Evolutionary conservation across 495 filamentous ascomycete genomes (phyloP).

Genomic region (Hypoxylon perforatum): DNA sequence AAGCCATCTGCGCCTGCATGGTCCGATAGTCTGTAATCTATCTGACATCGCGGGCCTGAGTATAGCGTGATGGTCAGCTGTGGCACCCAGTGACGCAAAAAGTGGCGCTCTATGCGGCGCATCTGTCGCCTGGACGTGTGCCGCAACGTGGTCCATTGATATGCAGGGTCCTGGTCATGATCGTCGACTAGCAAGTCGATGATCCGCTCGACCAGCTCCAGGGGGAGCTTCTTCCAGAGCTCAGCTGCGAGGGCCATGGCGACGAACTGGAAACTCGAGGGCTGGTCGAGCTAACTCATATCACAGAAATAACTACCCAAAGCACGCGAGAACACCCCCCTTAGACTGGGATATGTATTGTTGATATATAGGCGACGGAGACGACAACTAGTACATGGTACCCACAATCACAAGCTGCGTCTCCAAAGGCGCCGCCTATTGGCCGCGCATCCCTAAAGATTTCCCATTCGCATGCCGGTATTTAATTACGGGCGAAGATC

Average conservation of each 20-base stretch:
- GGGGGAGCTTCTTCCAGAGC: constrained; percentile 32
- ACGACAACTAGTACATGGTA: constrained; percentile 1
- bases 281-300: constrained; percentile 10
- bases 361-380: constrained; percentile 28
- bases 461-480: constrained; percentile 29
- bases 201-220: constrained; percentile 37
- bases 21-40: constrained; percentile 28
- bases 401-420: constrained; percentile 15
- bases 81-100: constrained; percentile 28
- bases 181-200: constrained; percentile 35
- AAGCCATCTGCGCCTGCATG: background rate
- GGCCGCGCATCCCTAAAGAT: constrained; percentile 12
- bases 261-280: constrained; percentile 7
- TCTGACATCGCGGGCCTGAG: constrained; percentile 35
- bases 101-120: constrained; percentile 35
- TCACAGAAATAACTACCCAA: constrained; percentile 12
- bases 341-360: constrained; percentile 2
- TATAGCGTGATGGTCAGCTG: constrained; percentile 37
- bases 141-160: constrained; percentile 37
- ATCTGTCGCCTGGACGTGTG: constrained; percentile 26
- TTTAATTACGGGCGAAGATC: constrained; percentile 29
- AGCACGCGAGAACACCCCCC: background rate
- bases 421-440: constrained; percentile 16
- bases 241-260: constrained; percentile 25
- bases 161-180: constrained; percentile 36